A percentile compares a stretch with the other conserved stretches of the same genome.
These are phyloP conservation scores for Leccinum holopus DNA, from an alignment of 1,284 basidiomycete species.

Conservation along the genomic window DNA sequence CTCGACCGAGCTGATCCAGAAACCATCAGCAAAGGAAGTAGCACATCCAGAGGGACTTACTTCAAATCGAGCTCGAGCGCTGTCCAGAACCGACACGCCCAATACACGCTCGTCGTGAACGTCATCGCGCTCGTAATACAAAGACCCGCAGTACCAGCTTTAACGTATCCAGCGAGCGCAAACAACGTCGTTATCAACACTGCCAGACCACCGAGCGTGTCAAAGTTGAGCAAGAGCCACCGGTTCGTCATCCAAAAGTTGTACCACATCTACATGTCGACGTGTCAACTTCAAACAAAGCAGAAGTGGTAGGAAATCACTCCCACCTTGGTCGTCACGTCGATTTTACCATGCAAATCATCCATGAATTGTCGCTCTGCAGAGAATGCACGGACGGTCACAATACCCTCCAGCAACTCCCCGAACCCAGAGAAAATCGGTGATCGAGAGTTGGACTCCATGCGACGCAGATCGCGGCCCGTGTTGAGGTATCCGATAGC, in stretches of 20 bases:
- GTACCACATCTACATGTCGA: constrained; percentile 61
- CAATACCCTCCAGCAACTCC: constrained; percentile 70
- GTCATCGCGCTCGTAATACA: constrained; percentile 80
- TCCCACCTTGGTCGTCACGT: constrained; percentile 59
- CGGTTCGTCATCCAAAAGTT: constrained; percentile 80
- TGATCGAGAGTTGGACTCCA: constrained; percentile 58
- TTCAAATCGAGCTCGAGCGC: constrained; percentile 44
- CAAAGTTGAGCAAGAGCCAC: constrained; percentile 77
- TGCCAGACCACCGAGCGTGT: constrained; percentile 61
- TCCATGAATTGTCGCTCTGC: constrained; percentile 80
- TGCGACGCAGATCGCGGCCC: constrained; percentile 55
- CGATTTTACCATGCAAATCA: constrained; percentile 64
- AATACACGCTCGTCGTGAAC: constrained; percentile 61
- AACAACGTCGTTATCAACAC: constrained; percentile 75
- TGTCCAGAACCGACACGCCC: constrained; percentile 64
- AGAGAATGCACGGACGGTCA: constrained; percentile 86
- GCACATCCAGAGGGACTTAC: constrained; percentile 12
- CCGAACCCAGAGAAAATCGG: constrained; percentile 66
- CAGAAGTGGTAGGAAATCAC: background rate
- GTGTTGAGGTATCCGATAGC: constrained; percentile 59
- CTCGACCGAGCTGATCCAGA: constrained; percentile 72
- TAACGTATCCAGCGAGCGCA: constrained; percentile 63
- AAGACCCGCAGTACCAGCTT: constrained; percentile 78
- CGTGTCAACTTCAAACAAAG: constrained; percentile 1
- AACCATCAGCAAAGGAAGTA: constrained; percentile 56